Evolutionary conservation across 169 alveolate genomes (phyloP), one percentile per base, ranked within the genome.

Genomic region (Eimeria maxima): DNA sequence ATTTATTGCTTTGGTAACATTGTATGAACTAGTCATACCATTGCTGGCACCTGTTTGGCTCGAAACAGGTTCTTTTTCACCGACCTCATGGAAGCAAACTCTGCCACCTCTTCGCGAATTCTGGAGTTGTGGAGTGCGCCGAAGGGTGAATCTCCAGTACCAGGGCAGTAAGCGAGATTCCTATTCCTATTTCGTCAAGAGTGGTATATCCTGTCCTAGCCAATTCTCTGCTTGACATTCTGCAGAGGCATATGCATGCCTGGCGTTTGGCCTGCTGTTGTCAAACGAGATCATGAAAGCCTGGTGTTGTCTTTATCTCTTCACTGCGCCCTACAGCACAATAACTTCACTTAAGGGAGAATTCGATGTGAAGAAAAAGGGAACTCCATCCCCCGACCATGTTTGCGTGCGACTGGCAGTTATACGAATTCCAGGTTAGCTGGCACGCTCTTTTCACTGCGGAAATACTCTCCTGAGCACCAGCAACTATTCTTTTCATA

Each of bases 381-480:
- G 60, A 4, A 83, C 80, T 42, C 33, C 63, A 0, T 6, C 83
- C 45, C 83, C 94, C 45, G 94, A 87, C 44, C 83, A 87, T 20
- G 94, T 87, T 13, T 24, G 71, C 69, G 94, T 87, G 67, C 94
- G 94, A 33, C 45, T 87, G 81, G 94, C 94, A 63, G 81, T 65
- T 3, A 29, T 87, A 63, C 10, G 94, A n/a, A 42, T 87, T 63
- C 94, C 94, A 87, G 83, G 94, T 87, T 55, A 38, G 94, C 53
- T 10, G 42, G 13, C 50, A 6, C 20, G 10, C 16, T 33, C 20
- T 60, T 33, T 84, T n/a, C 78, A 57, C 38, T 14, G 42, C 6
- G 57, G 16, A 84, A 57, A 57, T 6, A 57, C 24, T 38, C 53
- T 16, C 3, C 53, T 33, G 29, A 73, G 5, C 55, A 16, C 29